Conservation (phyloP, 176 grass and related monocot genomes). For the Triticum monococcum region DNA sequence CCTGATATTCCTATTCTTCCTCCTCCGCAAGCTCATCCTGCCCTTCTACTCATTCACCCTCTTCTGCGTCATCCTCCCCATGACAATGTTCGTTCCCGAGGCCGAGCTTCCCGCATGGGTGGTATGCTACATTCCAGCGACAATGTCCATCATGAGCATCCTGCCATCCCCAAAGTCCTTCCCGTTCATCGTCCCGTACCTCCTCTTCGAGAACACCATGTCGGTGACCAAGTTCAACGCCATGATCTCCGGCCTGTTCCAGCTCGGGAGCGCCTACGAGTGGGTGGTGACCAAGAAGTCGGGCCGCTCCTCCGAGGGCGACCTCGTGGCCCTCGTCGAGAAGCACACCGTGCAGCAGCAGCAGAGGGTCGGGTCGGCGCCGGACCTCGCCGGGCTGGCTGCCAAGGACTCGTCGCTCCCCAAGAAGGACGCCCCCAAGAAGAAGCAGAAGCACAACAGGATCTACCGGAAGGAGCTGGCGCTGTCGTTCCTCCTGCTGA, state of each 20-base stretch:
- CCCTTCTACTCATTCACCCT: conserved; percentile 90
- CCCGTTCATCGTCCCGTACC: conserved; percentile 82
- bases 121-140: conserved; percentile 80
- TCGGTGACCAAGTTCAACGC: conserved; percentile 95
- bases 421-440: conserved; percentile 52
- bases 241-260: conserved; percentile 87
- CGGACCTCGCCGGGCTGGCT: conserved; percentile 37
- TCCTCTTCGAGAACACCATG: conserved; percentile 92
- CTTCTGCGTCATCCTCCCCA: conserved; percentile 81
- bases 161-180: conserved; percentile 76
- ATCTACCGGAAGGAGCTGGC: conserved; percentile 82
- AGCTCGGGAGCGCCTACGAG: conserved; percentile 80
- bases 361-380: conserved; percentile 48
- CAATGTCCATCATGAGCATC: conserved; percentile 80
- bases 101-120: conserved; percentile 81
- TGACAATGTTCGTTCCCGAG: conserved; percentile 90
- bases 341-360: conserved; percentile 39
- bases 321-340: conserved; percentile 46
- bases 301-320: conserved; percentile 62
- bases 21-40: conserved; percentile 78
- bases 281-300: conserved; percentile 96
- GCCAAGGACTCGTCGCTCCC: conserved; percentile 42
- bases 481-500: conserved; percentile 68
- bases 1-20: conserved; percentile 91
- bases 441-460: conserved; percentile 62